phyloP scores from a whole-genome alignment of 352 stramenopile genomes.

The Halophytophthora polymorphica region DNA sequence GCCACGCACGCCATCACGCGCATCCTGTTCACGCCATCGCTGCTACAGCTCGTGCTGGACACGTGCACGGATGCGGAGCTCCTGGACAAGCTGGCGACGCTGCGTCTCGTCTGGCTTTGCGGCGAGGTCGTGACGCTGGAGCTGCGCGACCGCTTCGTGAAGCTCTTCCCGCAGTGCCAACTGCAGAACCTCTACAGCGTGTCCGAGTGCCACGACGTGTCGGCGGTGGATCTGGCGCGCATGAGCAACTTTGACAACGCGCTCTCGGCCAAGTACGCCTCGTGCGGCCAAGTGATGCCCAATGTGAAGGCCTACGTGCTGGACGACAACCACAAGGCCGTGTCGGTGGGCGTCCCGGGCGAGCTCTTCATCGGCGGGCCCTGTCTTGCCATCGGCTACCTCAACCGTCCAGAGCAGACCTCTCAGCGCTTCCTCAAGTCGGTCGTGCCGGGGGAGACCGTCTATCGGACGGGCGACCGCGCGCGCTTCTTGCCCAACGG shows the following conservation, averaged over 20 bases:
- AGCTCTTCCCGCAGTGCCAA: conserved; percentile 78
- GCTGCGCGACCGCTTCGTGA: conserved; percentile 82
- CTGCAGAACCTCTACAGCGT: conserved; percentile 94
- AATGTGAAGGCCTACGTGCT: conserved; percentile 80
- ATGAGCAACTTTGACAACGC: conserved; percentile 72
- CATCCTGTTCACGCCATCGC: conserved; percentile 92
- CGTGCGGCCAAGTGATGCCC: conserved; percentile 83
- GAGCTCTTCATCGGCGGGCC: conserved; percentile 87
- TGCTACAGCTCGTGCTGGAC: conserved; percentile 88
- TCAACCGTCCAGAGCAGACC: conserved; percentile 78
- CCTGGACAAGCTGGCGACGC: conserved; percentile 47
- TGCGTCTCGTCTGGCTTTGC: conserved; percentile 90
- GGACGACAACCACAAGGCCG: conserved; percentile 61
- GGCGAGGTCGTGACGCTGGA: conserved; percentile 92
- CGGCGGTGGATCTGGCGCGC: conserved; percentile 70
- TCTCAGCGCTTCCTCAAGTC: conserved; percentile 74
- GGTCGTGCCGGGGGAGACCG: conserved; percentile 56
- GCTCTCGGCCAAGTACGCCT: conserved; percentile 84
- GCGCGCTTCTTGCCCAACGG: conserved; percentile 88
- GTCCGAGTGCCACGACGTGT: conserved; percentile 92
- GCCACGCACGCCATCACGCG: conserved; percentile 77
- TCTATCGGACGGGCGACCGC: conserved; percentile 93
- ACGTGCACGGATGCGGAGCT: conserved; percentile 56
- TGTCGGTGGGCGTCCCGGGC: conserved; percentile 66
- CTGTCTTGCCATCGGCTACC: conserved; percentile 83